These are phyloP conservation scores for Lactarius akahatsu DNA, from an alignment of 768 basidiomycete genomes.

Conservation along the genomic window DNA sequence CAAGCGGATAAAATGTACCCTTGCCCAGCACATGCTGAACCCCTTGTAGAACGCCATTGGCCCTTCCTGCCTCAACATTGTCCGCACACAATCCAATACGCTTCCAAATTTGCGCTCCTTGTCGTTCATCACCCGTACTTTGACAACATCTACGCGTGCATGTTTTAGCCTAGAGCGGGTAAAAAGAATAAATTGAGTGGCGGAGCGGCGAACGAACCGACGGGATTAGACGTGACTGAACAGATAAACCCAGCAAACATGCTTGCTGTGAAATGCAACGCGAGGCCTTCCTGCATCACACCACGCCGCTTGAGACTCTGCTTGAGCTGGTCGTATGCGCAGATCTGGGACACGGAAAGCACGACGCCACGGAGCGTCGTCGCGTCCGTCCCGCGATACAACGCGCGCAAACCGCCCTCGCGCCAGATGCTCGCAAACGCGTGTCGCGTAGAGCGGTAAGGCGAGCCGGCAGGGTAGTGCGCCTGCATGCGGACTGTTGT, in stretches of 20 bases:
- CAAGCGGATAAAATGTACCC: constrained; percentile 32
- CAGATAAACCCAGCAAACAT: constrained; percentile 40
- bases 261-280: constrained; percentile 37
- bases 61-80: constrained; percentile 36
- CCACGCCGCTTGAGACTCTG: constrained; percentile 36
- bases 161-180: background rate
- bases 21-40: constrained; percentile 44
- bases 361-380: constrained; percentile 39
- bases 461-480: constrained; percentile 37
- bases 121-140: constrained; percentile 42
- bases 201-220: constrained; percentile 30
- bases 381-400: constrained; percentile 38
- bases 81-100: constrained; percentile 36
- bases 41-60: constrained; percentile 40
- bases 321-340: constrained; percentile 41
- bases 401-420: constrained; percentile 35
- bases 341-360: constrained; percentile 39
- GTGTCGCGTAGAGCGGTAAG: constrained; percentile 37
- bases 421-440: constrained; percentile 37
- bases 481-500: constrained; percentile 41
- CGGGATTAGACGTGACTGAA: constrained; percentile 40
- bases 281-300: constrained; percentile 38
- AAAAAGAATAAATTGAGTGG: background rate
- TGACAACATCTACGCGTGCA: constrained; percentile 36
- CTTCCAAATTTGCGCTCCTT: constrained; percentile 35